Base-by-base conservation (phyloP, 1,284 basidiomycete species). In the Irpex lacteus region DNA sequence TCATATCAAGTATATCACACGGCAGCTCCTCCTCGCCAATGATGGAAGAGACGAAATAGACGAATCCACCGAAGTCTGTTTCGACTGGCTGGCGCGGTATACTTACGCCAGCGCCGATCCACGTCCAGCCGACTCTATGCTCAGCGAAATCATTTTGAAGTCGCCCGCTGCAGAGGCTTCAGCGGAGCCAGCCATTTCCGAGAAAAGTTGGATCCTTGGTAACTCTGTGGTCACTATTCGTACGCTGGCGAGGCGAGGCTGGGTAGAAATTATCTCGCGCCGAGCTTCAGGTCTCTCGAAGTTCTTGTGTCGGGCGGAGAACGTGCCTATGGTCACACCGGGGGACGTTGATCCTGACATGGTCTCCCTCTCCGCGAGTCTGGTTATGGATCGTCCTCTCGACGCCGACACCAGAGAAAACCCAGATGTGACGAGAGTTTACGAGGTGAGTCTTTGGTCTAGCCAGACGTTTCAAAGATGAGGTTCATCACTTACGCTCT, bases 41-140 rank as follows among this genome's bases (percentile, higher is more conserved):
- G 92, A 94, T 66, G 89, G 87, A 21, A 86, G 87, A 60, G 78
- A 81, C 3, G 81, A 86, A 50, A 81, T 98, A 1, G 96, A 98
- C 73, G 95, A 95, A 69, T 90, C 93, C 56, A 95, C 95, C 0
- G 95, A 98, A 75, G 96, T 98, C 21, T 98, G 95, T 74, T 97
- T 99, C 72, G 98, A 99, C 76, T 99, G 97, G 93, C 83, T 99
- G 5, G 93, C 95, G 18, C 85, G 98, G 15, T 98, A 98, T 74
- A 92, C 97, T 0, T 98, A 97, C 72, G 94, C 92, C 21, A 96
- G 93, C 70, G 95, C 95, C 11, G 95, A 98, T 72, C 94, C 97
- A 0, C 88, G 94, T 59, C 95, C 96, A 0, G 88, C 93, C 1
- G 85, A 83, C 50, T 96, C 94, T 1, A 84, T 92, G 66, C 82